phyloP scores from a whole-genome alignment of 2,329 filamentous ascomycete genomes.

The Aspergillus luchuensis region DNA sequence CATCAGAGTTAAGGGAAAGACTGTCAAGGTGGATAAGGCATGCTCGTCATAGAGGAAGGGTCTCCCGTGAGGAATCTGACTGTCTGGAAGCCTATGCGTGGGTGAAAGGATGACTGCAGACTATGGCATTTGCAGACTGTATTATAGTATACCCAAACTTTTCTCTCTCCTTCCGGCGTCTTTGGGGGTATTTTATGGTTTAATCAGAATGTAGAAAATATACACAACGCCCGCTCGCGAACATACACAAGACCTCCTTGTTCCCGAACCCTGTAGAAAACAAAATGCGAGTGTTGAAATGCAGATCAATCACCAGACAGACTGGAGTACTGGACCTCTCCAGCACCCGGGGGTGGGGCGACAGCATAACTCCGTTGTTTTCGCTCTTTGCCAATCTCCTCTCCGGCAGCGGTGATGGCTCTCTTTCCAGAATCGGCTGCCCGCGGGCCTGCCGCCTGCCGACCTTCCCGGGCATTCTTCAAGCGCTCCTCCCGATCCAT shows the following conservation, averaged over 20 bases:
- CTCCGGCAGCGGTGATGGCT: constrained; percentile 42
- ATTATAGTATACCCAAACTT: constrained; percentile 44
- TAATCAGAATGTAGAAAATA: constrained; percentile 30
- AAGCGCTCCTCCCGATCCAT: constrained; percentile 85
- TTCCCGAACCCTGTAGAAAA: constrained; percentile 27
- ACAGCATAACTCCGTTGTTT: constrained; percentile 52
- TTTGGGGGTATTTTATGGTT: constrained; percentile 32
- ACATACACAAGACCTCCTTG: constrained; percentile 28
- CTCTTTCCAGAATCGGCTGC: constrained; percentile 39
- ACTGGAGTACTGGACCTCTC: constrained; percentile 81
- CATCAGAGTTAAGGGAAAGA: constrained; percentile 63
- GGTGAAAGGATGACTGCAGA: constrained; percentile 12
- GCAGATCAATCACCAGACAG: constrained; percentile 70
- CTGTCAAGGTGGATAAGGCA: constrained; percentile 45
- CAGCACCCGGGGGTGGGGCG: constrained; percentile 76
- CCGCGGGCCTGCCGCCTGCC: constrained; percentile 58
- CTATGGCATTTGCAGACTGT: constrained; percentile 28
- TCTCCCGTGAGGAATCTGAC: no score
- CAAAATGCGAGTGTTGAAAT: constrained; percentile 13
- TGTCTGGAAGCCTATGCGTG: neutral
- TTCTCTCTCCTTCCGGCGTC: constrained; percentile 35
- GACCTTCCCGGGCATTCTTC: constrained; percentile 77
- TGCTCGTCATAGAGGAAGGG: constrained; percentile 36
- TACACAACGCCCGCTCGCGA: constrained; percentile 38
- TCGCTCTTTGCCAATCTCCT: constrained; percentile 44